phyloP scores from a whole-genome alignment of 495 filamentous ascomycete genomes.

The Penicillium ochrochloron region DNA sequence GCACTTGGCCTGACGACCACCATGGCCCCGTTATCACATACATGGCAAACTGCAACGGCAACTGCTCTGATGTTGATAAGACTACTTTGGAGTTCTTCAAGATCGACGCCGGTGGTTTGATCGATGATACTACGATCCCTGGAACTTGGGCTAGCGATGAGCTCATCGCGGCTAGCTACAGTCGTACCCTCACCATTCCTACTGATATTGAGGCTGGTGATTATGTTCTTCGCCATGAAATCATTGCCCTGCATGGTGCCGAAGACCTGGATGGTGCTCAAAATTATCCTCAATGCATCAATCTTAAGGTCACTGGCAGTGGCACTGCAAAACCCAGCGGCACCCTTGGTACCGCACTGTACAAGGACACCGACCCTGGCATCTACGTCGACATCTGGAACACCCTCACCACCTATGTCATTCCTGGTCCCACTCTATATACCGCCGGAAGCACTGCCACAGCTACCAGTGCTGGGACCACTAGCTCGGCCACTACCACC shows the following conservation, averaged over 20 bases:
- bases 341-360: constrained; percentile 61
- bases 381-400: constrained; percentile 68
- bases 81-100: constrained; percentile 70
- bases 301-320: constrained; percentile 66
- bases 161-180: constrained; percentile 66
- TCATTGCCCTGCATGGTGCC: constrained; percentile 72
- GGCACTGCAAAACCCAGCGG: constrained; percentile 61
- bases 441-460: constrained; percentile 20
- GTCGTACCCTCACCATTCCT: constrained; percentile 70
- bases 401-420: constrained; percentile 49
- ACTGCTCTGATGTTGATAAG: constrained; percentile 67
- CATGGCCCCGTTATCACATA: constrained; percentile 74
- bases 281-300: constrained; percentile 77
- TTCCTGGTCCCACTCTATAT: constrained; percentile 57
- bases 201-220: constrained; percentile 62
- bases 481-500: constrained; percentile 21
- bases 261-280: constrained; percentile 46
- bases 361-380: constrained; percentile 60
- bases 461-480: constrained; percentile 19
- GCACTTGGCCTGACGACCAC: constrained; percentile 65
- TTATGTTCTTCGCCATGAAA: constrained; percentile 80
- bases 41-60: constrained; percentile 70
- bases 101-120: constrained; percentile 65
- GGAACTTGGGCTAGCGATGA: constrained; percentile 68
- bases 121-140: constrained; percentile 46